phyloP scores from a whole-genome alignment of 345 rosid species.

The Salix exigua region DNA sequence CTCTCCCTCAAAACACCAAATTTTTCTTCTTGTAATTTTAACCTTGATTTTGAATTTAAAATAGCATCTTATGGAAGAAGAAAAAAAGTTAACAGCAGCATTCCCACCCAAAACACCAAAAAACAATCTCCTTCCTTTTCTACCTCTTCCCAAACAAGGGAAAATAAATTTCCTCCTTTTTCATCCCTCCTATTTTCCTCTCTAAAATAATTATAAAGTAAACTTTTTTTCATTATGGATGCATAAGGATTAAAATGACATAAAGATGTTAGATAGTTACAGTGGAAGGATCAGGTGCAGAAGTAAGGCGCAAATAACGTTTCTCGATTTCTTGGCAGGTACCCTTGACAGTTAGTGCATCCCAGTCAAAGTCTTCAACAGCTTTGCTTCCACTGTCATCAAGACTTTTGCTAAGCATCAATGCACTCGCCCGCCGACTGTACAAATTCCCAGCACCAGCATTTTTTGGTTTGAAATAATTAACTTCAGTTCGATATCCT shows the following conservation, averaged over 20 bases:
- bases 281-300: slow-evolving; percentile 95
- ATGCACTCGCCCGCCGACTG: slow-evolving; percentile 68
- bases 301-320: slow-evolving; percentile 96
- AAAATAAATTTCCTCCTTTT: neutral
- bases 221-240: neutral
- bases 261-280: slow-evolving; percentile 46
- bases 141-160: neutral
- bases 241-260: neutral
- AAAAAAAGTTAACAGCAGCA: neutral
- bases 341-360: slow-evolving; percentile 91
- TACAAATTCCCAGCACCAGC: slow-evolving; percentile 61
- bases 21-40: neutral
- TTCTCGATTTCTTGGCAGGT: slow-evolving; percentile 95
- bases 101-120: neutral
- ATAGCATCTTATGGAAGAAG: neutral
- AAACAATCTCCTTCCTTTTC: neutral
- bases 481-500: slow-evolving; percentile 54
- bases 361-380: slow-evolving; percentile 99
- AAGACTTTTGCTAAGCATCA: slow-evolving; percentile 63
- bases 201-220: neutral
- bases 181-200: neutral
- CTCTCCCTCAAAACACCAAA: neutral
- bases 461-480: slow-evolving; percentile 54
- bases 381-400: slow-evolving; percentile 80
- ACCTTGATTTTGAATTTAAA: neutral